Percentiles rank a stretch among this genome's conserved stretches.
phyloP scores from a whole-genome alignment of 768 basidiomycete genomes.

The Cystofilobasidium capitatum region DNA sequence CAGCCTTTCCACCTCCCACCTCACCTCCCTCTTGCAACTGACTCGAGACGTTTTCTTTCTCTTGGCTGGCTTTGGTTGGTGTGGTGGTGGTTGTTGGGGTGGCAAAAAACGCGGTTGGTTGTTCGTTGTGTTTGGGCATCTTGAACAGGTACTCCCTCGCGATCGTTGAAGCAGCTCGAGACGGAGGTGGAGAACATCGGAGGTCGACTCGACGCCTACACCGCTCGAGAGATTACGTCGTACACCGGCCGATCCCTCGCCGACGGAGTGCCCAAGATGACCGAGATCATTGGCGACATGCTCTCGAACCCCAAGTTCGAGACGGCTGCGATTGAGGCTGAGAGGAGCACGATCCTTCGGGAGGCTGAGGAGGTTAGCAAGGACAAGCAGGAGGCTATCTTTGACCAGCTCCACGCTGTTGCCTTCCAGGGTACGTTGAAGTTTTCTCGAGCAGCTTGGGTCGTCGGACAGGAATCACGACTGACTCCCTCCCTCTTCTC shows the following conservation, averaged over 20 bases:
- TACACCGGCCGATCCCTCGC: conserved; percentile 99
- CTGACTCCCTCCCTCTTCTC: not conserved
- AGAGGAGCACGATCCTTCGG: conserved; percentile 88
- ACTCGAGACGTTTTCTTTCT: not conserved
- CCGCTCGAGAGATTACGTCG: conserved; percentile 95
- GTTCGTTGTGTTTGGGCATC: too few species aligned
- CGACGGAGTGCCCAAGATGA: conserved; percentile 78
- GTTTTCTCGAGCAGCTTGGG: conserved; percentile 31
- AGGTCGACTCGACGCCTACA: conserved; percentile 95
- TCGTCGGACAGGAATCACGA: not conserved
- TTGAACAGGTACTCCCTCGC: conserved; percentile 16
- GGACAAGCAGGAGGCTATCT: conserved; percentile 95
- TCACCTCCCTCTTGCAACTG: not conserved
- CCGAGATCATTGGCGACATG: conserved; percentile 97
- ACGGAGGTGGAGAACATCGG: conserved; percentile 97
- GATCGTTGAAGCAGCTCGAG: conserved; percentile 48
- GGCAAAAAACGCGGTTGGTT: too few species aligned
- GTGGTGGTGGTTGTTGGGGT: too few species aligned
- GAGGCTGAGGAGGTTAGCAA: conserved; percentile 99
- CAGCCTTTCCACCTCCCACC: not conserved
- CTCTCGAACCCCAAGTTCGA: conserved; percentile 95
- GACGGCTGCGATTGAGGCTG: conserved; percentile 72
- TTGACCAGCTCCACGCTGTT: conserved; percentile 92
- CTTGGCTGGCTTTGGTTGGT: not conserved
- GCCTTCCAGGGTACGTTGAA: conserved; percentile 94